Conservation (phyloP, 1,284 basidiomycete species). For the Papiliotrema flavescens region DNA sequence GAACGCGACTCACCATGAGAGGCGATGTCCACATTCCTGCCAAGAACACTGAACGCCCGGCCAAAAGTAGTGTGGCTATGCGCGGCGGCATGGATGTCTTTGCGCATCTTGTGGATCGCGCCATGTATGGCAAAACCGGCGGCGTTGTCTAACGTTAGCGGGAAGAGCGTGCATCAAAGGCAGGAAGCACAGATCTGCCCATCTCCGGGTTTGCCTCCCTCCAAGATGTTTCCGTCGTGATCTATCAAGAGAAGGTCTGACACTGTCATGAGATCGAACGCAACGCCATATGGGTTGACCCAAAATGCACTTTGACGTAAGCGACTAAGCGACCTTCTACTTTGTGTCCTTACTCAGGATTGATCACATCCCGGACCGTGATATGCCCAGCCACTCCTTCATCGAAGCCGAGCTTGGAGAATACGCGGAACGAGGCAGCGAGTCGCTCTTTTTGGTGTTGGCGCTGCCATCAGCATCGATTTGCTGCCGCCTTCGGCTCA, state of each 20-base stretch:
- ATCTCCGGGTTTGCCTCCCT: slow-evolving; percentile 42
- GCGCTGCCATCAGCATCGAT: slow-evolving; percentile 36
- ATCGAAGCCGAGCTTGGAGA: slow-evolving; percentile 58
- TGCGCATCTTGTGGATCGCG: slow-evolving; percentile 58
- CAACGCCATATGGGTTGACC: slow-evolving; percentile 54
- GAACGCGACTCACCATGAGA: slow-evolving; percentile 49
- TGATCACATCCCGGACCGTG: slow-evolving; percentile 59
- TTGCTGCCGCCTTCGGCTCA: background rate
- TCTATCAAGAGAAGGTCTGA: slow-evolving; percentile 54
- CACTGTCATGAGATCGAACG: slow-evolving; percentile 53
- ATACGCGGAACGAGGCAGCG: slow-evolving; percentile 34
- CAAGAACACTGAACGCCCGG: slow-evolving; percentile 61
- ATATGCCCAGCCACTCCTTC: slow-evolving; percentile 64
- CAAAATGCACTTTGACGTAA: slow-evolving; percentile 49
- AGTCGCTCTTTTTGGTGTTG: slow-evolving; percentile 57
- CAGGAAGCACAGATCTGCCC: slow-evolving; percentile 28
- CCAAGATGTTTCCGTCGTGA: slow-evolving; percentile 54
- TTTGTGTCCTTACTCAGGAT: slow-evolving; percentile 45
- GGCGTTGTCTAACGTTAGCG: slow-evolving; percentile 40
- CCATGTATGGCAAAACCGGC: slow-evolving; percentile 58
- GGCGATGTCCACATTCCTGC: slow-evolving; percentile 58
- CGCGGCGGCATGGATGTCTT: slow-evolving; percentile 61
- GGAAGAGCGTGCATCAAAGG: background rate
- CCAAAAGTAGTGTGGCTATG: slow-evolving; percentile 63
- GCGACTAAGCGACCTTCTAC: background rate